Evolutionary conservation across 2,329 filamentous ascomycete species (phyloP).

Genomic region (Bipolaris oryzae): DNA sequence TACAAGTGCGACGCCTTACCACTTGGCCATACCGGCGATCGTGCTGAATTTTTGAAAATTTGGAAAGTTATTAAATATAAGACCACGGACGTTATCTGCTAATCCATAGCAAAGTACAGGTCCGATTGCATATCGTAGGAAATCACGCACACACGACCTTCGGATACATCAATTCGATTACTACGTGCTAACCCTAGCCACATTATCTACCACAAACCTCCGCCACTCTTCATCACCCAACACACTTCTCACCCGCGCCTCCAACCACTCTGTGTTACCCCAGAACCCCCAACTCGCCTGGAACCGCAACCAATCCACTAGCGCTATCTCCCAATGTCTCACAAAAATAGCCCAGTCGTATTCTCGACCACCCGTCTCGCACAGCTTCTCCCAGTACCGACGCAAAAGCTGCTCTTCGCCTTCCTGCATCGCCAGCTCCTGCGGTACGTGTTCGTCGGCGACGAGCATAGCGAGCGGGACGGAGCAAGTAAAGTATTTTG

Average conservation of each 20-base stretch:
- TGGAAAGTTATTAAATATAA: too few species aligned
- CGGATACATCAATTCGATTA: not conserved
- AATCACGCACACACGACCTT: too few species aligned
- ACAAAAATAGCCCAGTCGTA: constrained; percentile 63
- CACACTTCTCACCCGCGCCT: constrained; percentile 38
- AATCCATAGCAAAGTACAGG: too few species aligned
- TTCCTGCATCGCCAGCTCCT: constrained; percentile 56
- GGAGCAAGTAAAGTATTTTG: constrained; percentile 71
- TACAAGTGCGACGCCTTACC: constrained; percentile 37
- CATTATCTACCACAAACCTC: constrained; percentile 18
- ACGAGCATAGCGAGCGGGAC: constrained; percentile 62
- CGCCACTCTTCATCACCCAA: constrained; percentile 34
- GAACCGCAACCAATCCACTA: constrained; percentile 68
- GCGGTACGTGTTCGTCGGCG: constrained; percentile 35
- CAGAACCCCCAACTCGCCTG: constrained; percentile 50
- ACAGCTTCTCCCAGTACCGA: constrained; percentile 55
- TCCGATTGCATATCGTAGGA: too few species aligned
- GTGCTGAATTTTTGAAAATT: too few species aligned
- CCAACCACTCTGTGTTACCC: constrained; percentile 46
- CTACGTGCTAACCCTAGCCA: constrained; percentile 5
- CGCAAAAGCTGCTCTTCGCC: constrained; percentile 61
- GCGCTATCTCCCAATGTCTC: constrained; percentile 68
- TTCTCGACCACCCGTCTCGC: constrained; percentile 35
- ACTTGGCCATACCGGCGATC: constrained; percentile 23
- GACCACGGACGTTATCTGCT: not conserved